These are phyloP conservation scores for Alternaria rosae DNA, from an alignment of 2,329 filamentous ascomycete genomes.

Conservation along the genomic window DNA sequence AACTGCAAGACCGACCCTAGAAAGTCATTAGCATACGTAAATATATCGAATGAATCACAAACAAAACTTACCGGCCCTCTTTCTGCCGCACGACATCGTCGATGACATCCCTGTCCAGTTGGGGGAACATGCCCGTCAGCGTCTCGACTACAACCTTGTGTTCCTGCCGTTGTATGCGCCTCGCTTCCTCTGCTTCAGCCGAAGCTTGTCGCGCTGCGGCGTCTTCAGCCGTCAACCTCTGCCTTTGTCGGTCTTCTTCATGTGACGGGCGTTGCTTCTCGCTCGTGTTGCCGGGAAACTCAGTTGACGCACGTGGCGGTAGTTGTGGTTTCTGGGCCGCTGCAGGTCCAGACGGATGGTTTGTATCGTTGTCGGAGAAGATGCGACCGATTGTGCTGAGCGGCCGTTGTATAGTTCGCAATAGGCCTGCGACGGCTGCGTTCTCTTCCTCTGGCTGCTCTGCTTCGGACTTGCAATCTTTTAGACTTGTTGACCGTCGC, in stretches of 20 bases:
- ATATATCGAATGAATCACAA: background rate
- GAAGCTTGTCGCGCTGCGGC: conserved; percentile 89
- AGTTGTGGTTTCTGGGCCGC: conserved; percentile 59
- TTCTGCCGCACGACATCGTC: conserved; percentile 97
- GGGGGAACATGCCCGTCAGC: conserved; percentile 94
- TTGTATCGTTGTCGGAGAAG: conserved; percentile 74
- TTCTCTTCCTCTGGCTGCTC: conserved; percentile 69
- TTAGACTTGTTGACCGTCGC: conserved; percentile 62
- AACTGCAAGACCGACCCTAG: conserved; percentile 21
- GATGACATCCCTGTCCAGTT: conserved; percentile 91
- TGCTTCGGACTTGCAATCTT: conserved; percentile 35
- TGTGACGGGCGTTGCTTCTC: conserved; percentile 27
- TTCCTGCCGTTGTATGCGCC: conserved; percentile 81
- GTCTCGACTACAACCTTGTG: conserved; percentile 94
- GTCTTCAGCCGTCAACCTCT: conserved; percentile 75
- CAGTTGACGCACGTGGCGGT: conserved; percentile 53
- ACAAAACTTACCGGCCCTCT: conserved; percentile 79
- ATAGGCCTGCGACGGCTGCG: conserved; percentile 81
- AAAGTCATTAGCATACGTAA: background rate
- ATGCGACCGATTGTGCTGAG: conserved; percentile 92
- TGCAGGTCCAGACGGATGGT: conserved; percentile 43
- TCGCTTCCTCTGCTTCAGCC: conserved; percentile 86
- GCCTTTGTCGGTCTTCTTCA: conserved; percentile 39
- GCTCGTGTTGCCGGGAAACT: conserved; percentile 21
- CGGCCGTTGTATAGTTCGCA: conserved; percentile 90